Conservation (phyloP, 1,139 yeast genomes). For the Suhomyces chickasaworum region DNA sequence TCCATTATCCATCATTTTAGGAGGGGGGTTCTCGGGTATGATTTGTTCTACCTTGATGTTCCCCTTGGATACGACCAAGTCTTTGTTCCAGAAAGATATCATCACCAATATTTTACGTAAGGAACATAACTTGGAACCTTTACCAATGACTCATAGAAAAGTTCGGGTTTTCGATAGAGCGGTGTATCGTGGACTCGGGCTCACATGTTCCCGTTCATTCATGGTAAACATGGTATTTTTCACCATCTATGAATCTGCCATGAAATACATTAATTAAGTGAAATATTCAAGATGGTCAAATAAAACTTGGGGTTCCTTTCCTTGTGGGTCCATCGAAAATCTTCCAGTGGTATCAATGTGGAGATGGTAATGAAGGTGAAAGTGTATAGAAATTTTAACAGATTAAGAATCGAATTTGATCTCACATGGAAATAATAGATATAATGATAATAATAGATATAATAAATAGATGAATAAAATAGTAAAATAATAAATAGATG, state of each 20-base stretch:
- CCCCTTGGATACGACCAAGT: slow-evolving; percentile 80
- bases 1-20: slow-evolving; percentile 45
- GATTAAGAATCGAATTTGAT: too few relatives aligned
- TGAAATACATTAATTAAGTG: slow-evolving; percentile 30
- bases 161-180: slow-evolving; percentile 42
- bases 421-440: too few relatives aligned
- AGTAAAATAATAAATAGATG: too few relatives aligned
- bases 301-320: too few relatives aligned
- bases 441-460: too few relatives aligned
- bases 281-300: too few relatives aligned
- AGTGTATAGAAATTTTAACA: too few relatives aligned
- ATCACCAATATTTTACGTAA: slow-evolving; percentile 64
- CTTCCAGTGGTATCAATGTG: too few relatives aligned
- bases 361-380: too few relatives aligned
- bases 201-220: slow-evolving; percentile 70
- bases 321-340: too few relatives aligned
- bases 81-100: slow-evolving; percentile 71
- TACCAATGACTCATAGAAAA: slow-evolving; percentile 34
- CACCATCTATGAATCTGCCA: slow-evolving; percentile 66
- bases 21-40: slow-evolving; percentile 83
- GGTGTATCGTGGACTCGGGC: slow-evolving; percentile 77
- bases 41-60: slow-evolving; percentile 72
- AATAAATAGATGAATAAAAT: too few relatives aligned
- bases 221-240: slow-evolving; percentile 77
- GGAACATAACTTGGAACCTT: slow-evolving; percentile 44